Evolutionary conservation across 495 filamentous ascomycete species (phyloP), one percentile per base, ranked within the genome.

Genomic region (Xylaria longipes): DNA sequence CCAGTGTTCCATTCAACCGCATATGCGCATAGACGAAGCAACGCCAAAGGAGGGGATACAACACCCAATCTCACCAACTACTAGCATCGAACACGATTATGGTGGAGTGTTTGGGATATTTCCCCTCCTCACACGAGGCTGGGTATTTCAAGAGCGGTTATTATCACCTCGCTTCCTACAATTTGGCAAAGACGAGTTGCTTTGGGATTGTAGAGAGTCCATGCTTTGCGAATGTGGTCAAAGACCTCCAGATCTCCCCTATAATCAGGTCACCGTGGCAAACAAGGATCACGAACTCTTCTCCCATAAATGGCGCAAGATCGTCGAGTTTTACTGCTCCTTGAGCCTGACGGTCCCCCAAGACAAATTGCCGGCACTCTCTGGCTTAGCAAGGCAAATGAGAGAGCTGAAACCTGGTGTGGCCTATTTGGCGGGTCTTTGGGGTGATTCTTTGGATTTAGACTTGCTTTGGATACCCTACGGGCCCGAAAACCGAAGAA

Each of bases 141-240:
- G 72, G 72, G 72, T 65, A 7, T 72, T 74, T 9, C 72, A 76
- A 48, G 74, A 76, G 60, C 69, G 72, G 11, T 33, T 74, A 14
- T 56, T 76, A 12, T 57, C 74, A 9, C 70, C 72, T 4, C 72
- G 75, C 12, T 71, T 74, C 52, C 39, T 76, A 31, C 73, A 76
- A 46, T 76, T 69, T 31, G 57, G 60, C n/a, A 43, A 57, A 14
- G 27, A 68, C 15, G 75, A 76, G 68, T 50, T 76, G 39, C 60
- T 76, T 25, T 76, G 70, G 72, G 70, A 74, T 52, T 76, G 72
- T 31, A 68, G 58, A 29, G 62, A 72, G 57, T 45, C 61, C 58
- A 60, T 72, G 69, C 65, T 25, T n/a, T 58, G 69, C 43, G 65
- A 70, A 37, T 71, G 54, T 17, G 62, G 62, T 43, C 54, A 71